phyloP scores from a whole-genome alignment of 345 rosid species.

The Balakata baccata region DNA sequence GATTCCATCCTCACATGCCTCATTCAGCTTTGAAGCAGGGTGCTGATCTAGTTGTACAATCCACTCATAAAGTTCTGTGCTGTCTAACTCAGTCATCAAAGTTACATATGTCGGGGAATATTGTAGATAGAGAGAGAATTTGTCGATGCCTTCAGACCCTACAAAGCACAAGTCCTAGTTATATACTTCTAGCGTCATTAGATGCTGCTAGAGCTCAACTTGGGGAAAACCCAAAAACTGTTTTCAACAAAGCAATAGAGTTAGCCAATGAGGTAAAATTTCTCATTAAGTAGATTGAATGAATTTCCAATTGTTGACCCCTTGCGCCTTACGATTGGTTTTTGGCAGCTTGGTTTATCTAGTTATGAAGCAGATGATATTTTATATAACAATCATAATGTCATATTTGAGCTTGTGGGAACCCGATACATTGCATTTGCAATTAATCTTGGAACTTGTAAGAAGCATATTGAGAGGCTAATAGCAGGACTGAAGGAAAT shows the following conservation, averaged over 20 bases:
- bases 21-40: conserved; percentile 27
- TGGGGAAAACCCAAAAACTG: conserved; percentile 36
- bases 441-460: conserved; percentile 49
- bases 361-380: conserved; percentile 24
- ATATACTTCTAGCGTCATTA: conserved; percentile 52
- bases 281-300: conserved; percentile 24
- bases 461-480: conserved; percentile 41
- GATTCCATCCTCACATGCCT: conserved; percentile 28
- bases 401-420: conserved; percentile 52
- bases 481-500: conserved; percentile 39
- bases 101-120: conserved; percentile 52
- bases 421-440: conserved; percentile 40
- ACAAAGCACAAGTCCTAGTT: conserved; percentile 55
- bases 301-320: conserved; percentile 43
- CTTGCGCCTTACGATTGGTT: conserved; percentile 46
- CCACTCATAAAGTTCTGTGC: conserved; percentile 31
- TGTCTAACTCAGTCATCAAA: conserved; percentile 65
- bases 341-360: conserved; percentile 25
- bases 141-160: conserved; percentile 51
- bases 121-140: conserved; percentile 44
- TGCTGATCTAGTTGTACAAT: conserved; percentile 30
- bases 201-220: conserved; percentile 66
- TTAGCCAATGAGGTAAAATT: conserved; percentile 36
- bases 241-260: conserved; percentile 37
- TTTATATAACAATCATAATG: conserved; percentile 31